A percentile compares a stretch with the other conserved stretches of the same genome.
phyloP scores from a whole-genome alignment of 2,329 filamentous ascomycete species.

The Fusarium foetens region DNA sequence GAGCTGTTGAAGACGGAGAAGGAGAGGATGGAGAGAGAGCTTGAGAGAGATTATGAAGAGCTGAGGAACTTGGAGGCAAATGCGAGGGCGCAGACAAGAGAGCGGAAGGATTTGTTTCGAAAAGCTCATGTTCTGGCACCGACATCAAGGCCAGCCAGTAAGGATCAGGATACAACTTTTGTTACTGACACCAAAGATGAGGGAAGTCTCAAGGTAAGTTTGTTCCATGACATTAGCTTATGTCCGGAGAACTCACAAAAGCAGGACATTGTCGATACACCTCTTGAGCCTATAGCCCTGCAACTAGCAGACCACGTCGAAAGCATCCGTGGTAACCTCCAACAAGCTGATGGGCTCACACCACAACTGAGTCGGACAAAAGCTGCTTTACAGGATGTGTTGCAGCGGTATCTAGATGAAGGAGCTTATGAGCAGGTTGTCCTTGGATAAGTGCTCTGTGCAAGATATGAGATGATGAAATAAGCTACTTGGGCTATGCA shows the following conservation, averaged over 20 bases:
- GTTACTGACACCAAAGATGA: slow-evolving; percentile 5
- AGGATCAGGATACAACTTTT: slow-evolving; percentile 22
- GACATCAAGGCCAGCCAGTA: slow-evolving; percentile 31
- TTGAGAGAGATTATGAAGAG: slow-evolving; percentile 65
- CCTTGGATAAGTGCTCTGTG: slow-evolving; percentile 48
- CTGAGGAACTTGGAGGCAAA: slow-evolving; percentile 65
- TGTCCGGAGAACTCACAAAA: background rate
- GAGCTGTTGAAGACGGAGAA: slow-evolving; percentile 69
- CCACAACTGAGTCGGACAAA: slow-evolving; percentile 60
- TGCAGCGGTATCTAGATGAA: slow-evolving; percentile 58
- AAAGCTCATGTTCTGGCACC: slow-evolving; percentile 63
- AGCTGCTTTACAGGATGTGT: slow-evolving; percentile 60
- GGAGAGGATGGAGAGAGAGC: slow-evolving; percentile 63
- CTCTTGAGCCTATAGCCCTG: slow-evolving; percentile 56
- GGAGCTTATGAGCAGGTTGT: slow-evolving; percentile 61
- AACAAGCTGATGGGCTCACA: slow-evolving; percentile 63
- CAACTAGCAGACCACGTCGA: slow-evolving; percentile 67
- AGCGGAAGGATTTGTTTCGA: slow-evolving; percentile 60
- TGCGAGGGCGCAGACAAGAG: slow-evolving; percentile 63
- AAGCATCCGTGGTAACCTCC: slow-evolving; percentile 64
- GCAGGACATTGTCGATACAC: slow-evolving; percentile 54
- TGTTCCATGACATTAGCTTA: background rate
- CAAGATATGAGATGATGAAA: slow-evolving; percentile 17
- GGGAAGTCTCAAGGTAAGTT: slow-evolving; percentile 41
- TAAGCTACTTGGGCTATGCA: background rate